Base-by-base conservation (phyloP, 179 eudicot species). In the Beta corolliflora region DNA sequence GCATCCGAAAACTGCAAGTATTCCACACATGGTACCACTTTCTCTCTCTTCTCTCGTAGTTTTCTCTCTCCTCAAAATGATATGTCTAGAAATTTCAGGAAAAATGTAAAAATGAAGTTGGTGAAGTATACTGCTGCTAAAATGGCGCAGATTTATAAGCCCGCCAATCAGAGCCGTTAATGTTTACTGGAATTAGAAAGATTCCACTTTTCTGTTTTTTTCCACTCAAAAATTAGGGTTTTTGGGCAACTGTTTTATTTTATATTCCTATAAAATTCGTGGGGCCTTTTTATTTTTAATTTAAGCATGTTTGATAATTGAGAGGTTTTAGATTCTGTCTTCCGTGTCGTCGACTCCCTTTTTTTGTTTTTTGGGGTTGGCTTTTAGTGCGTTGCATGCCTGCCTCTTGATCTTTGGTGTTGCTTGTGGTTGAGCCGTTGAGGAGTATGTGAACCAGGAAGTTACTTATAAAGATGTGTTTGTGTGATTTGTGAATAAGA, bases 1-100 rank as follows among this genome's bases (percentile, higher is more conserved):
- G 77, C 94, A 89, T 48, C 98, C 98, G 73, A 96, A 85, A 19
- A 96, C 98, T 0, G 99, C 99, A 3, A 96, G 94, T 54, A 96
- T 96, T 71, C 99, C 98, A 89, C 99, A 96, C 99, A 94, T 31
- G 18, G 31, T 13, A 31, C 75, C 48, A 36, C 55, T n/a, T 5
- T 64, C 31, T 64, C 67, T 77, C 69, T 76, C 67, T 63, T 77
- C 76, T n/a, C 15, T n/a, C 46, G 1, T n/a, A 11, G 50, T 5
- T 71, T n/a, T 56, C 73, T 69, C 73, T 9, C 73, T 69, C 53
- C n/a, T 79, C 2, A 48, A 48, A 48, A 7, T 48, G 52, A 0
- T 6, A 9, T 71, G 31, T 55, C 19, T 18, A 5, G 45, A 50
- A 36, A 41, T 50, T n/a, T 29, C 41, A 41, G 14, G 3, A 18